A percentile compares a stretch with the other conserved stretches of the same genome.
phyloP scores from a whole-genome alignment of 2,329 filamentous ascomycete genomes.

The Tolypocladium guangdongense region DNA sequence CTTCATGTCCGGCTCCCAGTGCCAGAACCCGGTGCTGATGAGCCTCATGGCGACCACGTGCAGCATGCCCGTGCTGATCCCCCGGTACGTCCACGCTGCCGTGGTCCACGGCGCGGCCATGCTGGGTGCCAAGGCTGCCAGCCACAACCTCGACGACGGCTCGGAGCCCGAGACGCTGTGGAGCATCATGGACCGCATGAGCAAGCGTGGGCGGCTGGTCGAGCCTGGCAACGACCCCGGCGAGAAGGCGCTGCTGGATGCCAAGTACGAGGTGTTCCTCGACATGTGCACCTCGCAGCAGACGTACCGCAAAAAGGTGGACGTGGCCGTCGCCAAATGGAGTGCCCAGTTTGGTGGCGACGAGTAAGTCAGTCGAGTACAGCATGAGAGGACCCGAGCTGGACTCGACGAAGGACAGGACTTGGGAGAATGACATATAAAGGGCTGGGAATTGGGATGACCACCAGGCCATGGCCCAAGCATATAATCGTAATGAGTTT shows the following conservation, averaged over 20 bases:
- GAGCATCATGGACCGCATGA: conserved; percentile 97
- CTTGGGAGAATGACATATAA: not conserved
- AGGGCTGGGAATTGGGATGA: not conserved
- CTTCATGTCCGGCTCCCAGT: conserved; percentile 98
- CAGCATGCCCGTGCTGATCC: conserved; percentile 85
- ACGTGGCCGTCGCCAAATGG: conserved; percentile 43
- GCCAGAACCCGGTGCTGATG: conserved; percentile 91
- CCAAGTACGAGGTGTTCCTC: conserved; percentile 93
- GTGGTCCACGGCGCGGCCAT: conserved; percentile 98
- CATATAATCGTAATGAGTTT: conserved; percentile 1
- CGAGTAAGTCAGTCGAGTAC: not conserved
- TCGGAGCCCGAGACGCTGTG: conserved; percentile 80
- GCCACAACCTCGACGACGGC: conserved; percentile 50
- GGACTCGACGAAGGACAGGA: not conserved
- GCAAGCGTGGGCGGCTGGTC: conserved; percentile 80
- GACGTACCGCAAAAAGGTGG: conserved; percentile 67
- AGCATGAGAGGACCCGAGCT: not conserved
- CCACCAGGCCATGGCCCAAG: not conserved
- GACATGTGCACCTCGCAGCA: conserved; percentile 85
- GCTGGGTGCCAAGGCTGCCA: conserved; percentile 95
- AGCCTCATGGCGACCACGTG: conserved; percentile 82
- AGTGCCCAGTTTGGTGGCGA: conserved; percentile 16
- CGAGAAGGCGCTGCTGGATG: conserved; percentile 70
- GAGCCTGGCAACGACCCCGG: conserved; percentile 59
- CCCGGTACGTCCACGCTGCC: conserved; percentile 85